Evolutionary conservation across 2,329 filamentous ascomycete species (phyloP), one percentile per base, ranked within the genome.

Genomic region (Pseudogymnoascus sp.): DNA sequence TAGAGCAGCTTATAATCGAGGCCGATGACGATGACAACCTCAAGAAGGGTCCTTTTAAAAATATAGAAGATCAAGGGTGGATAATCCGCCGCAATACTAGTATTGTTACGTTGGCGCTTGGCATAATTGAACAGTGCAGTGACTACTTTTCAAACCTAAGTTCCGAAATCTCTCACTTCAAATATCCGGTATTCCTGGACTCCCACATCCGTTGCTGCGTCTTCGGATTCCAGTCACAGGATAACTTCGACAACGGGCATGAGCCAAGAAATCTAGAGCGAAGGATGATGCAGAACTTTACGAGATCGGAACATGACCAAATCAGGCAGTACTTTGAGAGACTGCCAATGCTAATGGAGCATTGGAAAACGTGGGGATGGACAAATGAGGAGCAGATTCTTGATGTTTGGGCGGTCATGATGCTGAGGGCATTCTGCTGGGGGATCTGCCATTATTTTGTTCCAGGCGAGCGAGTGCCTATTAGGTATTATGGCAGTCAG

Each of bases 361-460:
- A 67, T 41, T 62, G 62, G 60, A 60, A 41, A 37, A 63, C 60
- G 60, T 57, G 60, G 16, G 63, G 62, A 9, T 63, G 59, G 12
- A 28, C 50, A 59, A 33, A 66, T 60, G 36, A 60, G 22, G 36
- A 64, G 59, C 58, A 58, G 59, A 59, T 65, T 63, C 58, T 66
- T 12, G 64, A 68, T 64, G 62, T 60, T 6, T 68, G 65, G 63
- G 38, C 64, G 33, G 50, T 59, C 9, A 67, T 67, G 65, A 66
- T 68, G 63, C 33, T 68, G 41, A 61, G 66, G 57, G 65, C 62
- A 9, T 60, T 66, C 35, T 68, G 65, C 16, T 68, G 66, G 66
- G 62, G 63, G 18, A 63, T 63, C 33, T 63, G 62, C 18, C 65
- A 68, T 36, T 66, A 65, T 43, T 67, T 67, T 43, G 65, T 67